Percentiles rank a stretch among this genome's conserved stretches.
Evolutionary conservation across 2,329 filamentous ascomycete genomes (phyloP).

Genomic region (Exophiala sp.): DNA sequence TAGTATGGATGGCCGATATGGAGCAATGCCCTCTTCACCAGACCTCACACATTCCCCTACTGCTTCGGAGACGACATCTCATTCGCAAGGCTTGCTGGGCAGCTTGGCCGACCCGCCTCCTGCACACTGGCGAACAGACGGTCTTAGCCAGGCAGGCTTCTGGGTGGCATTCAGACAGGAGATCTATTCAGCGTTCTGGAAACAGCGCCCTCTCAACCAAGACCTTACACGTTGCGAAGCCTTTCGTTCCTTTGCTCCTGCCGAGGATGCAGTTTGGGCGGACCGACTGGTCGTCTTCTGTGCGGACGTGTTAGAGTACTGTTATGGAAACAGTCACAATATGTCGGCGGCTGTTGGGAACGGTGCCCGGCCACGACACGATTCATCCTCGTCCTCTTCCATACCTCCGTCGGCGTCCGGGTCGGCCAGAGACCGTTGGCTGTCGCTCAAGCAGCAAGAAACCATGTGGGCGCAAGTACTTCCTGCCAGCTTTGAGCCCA

Average conservation of each 20-base stretch:
- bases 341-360: too few relatives aligned
- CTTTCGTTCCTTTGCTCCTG: slow-evolving; percentile 34
- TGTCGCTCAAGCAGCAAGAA: slow-evolving; percentile 31
- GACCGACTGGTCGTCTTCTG: slow-evolving; percentile 58
- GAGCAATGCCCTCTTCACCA: slow-evolving; percentile 31
- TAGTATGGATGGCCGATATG: background rate
- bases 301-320: slow-evolving; percentile 57
- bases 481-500: slow-evolving; percentile 51
- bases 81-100: background rate
- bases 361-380: background rate
- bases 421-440: slow-evolving; percentile 46
- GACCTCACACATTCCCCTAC: slow-evolving; percentile 36
- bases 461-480: slow-evolving; percentile 10
- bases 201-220: slow-evolving; percentile 37
- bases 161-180: slow-evolving; percentile 48
- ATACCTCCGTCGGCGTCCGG: background rate
- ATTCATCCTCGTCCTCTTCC: background rate
- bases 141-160: slow-evolving; percentile 42
- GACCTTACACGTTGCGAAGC: slow-evolving; percentile 36
- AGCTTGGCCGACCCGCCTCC: background rate
- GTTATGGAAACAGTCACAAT: slow-evolving; percentile 39
- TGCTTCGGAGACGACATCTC: background rate
- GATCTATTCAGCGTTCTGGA: slow-evolving; percentile 43
- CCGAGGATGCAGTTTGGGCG: slow-evolving; percentile 37
- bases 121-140: slow-evolving; percentile 18